Evolutionary conservation across 305 asterid genomes (phyloP).

Genomic region (Solanum hybrid): DNA sequence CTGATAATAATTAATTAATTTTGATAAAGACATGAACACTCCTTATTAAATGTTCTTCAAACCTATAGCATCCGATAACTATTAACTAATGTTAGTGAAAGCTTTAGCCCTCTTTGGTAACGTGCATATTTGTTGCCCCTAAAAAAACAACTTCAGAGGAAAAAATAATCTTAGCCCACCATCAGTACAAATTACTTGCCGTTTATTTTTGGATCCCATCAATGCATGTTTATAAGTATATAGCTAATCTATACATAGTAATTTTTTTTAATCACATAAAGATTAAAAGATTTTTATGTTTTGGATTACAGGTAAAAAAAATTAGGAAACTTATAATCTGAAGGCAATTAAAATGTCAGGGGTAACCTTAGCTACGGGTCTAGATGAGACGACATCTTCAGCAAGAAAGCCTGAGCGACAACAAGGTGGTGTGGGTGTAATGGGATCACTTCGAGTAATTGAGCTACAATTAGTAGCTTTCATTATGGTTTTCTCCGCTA

Average conservation of each 20-base stretch:
- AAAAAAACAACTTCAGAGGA: not conserved
- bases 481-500: constrained; percentile 76
- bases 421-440: constrained; percentile 21
- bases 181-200: not conserved
- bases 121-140: no score
- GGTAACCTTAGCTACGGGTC: constrained; percentile 46
- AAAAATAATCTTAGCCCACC: not conserved
- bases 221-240: not conserved
- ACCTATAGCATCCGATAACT: no score
- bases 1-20: no score
- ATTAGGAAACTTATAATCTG: not conserved
- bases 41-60: no score
- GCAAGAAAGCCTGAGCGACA: not conserved
- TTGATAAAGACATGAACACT: no score
- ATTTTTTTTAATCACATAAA: not conserved
- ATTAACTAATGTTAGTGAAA: no score
- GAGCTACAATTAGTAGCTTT: constrained; percentile 84
- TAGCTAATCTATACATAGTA: not conserved
- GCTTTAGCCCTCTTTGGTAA: no score
- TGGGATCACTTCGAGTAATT: constrained; percentile 84
- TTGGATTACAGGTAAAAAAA: not conserved
- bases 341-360: constrained; percentile 40
- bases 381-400: constrained; percentile 4
- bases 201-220: not conserved
- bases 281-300: not conserved